Evolutionary conservation across 1,139 yeast species (phyloP).

Genomic region (Debaryomyces sp.): DNA sequence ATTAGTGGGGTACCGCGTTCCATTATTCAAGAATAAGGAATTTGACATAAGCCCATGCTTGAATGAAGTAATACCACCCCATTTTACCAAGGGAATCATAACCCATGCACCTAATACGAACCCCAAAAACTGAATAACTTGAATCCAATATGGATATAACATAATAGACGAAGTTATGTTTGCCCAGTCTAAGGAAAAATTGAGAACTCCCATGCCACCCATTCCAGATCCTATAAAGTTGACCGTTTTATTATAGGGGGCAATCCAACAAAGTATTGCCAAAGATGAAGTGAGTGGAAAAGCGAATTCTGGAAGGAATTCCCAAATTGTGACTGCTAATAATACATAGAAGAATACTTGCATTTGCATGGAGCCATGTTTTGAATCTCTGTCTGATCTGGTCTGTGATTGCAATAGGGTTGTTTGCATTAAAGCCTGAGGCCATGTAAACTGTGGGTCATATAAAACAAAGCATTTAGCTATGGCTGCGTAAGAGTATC

Average conservation of each 20-base stretch:
- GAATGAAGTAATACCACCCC: conserved; percentile 28
- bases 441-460: conserved; percentile 49
- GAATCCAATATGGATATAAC: conserved; percentile 51
- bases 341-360: conserved; percentile 33
- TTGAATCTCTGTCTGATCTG: conserved; percentile 20
- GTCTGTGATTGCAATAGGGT: conserved; percentile 41
- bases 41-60: conserved; percentile 46
- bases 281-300: conserved; percentile 46
- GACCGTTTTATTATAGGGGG: conserved; percentile 36
- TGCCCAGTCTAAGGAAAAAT: conserved; percentile 49
- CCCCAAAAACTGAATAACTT: conserved; percentile 43
- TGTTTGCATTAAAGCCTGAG: conserved; percentile 51
- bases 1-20: conserved; percentile 37
- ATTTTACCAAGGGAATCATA: conserved; percentile 43
- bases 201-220: conserved; percentile 48
- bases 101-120: conserved; percentile 46
- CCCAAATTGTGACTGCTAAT: conserved; percentile 38
- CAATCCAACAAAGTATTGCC: conserved; percentile 47
- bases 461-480: conserved; percentile 43
- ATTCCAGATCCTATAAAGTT: conserved; percentile 49
- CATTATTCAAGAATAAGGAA: conserved; percentile 31
- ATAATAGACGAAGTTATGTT: conserved; percentile 46
- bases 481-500: conserved; percentile 50
- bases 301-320: conserved; percentile 43
- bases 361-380: conserved; percentile 32